Conservation (phyloP, 1,139 yeast species). For the Blastobotrys persicus region DNA sequence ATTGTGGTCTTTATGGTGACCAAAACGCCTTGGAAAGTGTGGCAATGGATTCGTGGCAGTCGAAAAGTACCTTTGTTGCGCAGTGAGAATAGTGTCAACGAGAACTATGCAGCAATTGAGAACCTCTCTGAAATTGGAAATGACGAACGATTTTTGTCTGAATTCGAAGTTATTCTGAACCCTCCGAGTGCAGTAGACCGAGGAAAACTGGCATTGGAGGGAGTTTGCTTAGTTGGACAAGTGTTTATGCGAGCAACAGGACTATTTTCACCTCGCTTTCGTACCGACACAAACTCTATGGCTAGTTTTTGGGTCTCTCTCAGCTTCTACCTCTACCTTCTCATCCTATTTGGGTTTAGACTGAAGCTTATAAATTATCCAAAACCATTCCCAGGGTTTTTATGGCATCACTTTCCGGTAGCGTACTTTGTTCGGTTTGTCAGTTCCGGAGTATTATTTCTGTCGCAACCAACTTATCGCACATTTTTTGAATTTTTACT, state of each 20-base stretch:
- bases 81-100: neutral
- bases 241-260: neutral
- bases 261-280: neutral
- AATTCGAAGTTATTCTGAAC: neutral
- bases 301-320: neutral
- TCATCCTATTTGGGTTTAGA: neutral
- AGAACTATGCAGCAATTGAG: neutral
- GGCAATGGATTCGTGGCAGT: neutral
- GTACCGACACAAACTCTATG: neutral
- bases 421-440: neutral
- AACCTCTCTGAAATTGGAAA: neutral
- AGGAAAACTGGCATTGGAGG: constrained; percentile 1
- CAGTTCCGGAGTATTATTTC: neutral
- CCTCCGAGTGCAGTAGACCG: neutral
- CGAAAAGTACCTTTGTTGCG: neutral
- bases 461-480: neutral
- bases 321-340: neutral
- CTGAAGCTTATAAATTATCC: neutral
- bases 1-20: neutral
- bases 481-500: neutral
- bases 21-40: neutral
- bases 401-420: constrained; percentile 3
- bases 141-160: neutral
- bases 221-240: neutral
- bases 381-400: neutral